These are phyloP conservation scores for Cyclospora cayetanensis DNA, from an alignment of 169 alveolate species.

Conservation along the genomic window DNA sequence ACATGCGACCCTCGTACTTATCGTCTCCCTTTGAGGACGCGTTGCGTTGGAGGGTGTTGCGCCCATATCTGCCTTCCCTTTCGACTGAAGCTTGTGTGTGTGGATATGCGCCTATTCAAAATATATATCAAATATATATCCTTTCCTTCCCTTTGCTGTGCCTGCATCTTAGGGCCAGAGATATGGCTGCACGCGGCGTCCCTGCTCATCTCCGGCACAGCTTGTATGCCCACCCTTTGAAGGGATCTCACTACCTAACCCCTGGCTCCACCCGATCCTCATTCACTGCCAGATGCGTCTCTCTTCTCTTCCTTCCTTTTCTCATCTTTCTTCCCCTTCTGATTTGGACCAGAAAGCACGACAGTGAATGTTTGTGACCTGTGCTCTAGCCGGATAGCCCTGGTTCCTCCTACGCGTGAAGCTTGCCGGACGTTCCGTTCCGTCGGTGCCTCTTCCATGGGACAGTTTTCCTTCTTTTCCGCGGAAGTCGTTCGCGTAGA, in stretches of 20 bases:
- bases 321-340: not conserved
- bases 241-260: not conserved
- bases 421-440: slow-evolving; percentile 31
- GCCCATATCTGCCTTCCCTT: too few relatives aligned
- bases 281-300: too few relatives aligned
- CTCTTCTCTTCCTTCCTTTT: not conserved
- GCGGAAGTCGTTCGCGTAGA: slow-evolving; percentile 55
- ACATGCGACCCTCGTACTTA: too few relatives aligned
- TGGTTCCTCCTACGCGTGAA: slow-evolving; percentile 37
- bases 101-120: too few relatives aligned
- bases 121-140: too few relatives aligned
- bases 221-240: not conserved
- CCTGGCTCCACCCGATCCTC: too few relatives aligned
- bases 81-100: too few relatives aligned
- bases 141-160: too few relatives aligned
- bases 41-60: too few relatives aligned
- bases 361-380: too few relatives aligned
- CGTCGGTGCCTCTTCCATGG: slow-evolving; percentile 30
- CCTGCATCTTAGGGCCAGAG: slow-evolving; percentile 39
- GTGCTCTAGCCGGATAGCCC: slow-evolving; percentile 22
- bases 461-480: slow-evolving; percentile 45
- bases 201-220: slow-evolving; percentile 48
- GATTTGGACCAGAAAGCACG: not conserved
- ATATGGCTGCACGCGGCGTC: slow-evolving; percentile 54
- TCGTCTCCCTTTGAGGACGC: too few relatives aligned